Conservation (phyloP, 2,329 filamentous ascomycete species). For the Tolypocladium album region DNA sequence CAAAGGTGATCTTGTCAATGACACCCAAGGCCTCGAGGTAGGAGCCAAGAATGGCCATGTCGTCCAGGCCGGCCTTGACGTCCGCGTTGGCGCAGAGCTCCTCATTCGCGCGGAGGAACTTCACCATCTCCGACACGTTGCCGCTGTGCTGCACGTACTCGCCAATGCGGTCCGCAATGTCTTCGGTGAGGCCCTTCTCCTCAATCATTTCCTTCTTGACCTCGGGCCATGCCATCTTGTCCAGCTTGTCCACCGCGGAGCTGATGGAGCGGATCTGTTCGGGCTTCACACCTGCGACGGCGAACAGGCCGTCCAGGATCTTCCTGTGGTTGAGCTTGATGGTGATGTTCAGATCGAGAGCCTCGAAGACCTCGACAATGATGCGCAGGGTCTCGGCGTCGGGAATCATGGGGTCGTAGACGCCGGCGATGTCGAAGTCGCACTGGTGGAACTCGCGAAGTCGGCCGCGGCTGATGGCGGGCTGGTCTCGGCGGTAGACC, state of each 20-base stretch:
- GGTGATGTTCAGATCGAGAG: slow-evolving; percentile 61
- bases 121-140: slow-evolving; percentile 56
- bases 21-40: slow-evolving; percentile 73
- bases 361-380: slow-evolving; percentile 74
- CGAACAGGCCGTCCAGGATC: slow-evolving; percentile 85
- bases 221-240: slow-evolving; percentile 84
- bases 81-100: slow-evolving; percentile 59
- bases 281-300: slow-evolving; percentile 77
- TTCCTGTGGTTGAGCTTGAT: slow-evolving; percentile 95
- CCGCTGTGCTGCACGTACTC: slow-evolving; percentile 74
- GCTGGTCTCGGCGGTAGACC: slow-evolving; percentile 45
- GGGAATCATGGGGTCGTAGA: slow-evolving; percentile 82
- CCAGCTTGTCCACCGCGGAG: slow-evolving; percentile 89
- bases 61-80: slow-evolving; percentile 69
- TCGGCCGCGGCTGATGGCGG: slow-evolving; percentile 73
- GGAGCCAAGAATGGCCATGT: slow-evolving; percentile 70
- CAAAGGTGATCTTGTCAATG: slow-evolving; percentile 69
- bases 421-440: slow-evolving; percentile 89
- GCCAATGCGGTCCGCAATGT: slow-evolving; percentile 78
- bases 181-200: slow-evolving; percentile 70
- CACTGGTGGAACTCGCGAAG: slow-evolving; percentile 98
- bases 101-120: slow-evolving; percentile 56
- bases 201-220: slow-evolving; percentile 90
- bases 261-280: slow-evolving; percentile 85
- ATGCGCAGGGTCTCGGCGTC: slow-evolving; percentile 85